phyloP scores from a whole-genome alignment of 345 rosid species.

The Syzygium oleosum region DNA sequence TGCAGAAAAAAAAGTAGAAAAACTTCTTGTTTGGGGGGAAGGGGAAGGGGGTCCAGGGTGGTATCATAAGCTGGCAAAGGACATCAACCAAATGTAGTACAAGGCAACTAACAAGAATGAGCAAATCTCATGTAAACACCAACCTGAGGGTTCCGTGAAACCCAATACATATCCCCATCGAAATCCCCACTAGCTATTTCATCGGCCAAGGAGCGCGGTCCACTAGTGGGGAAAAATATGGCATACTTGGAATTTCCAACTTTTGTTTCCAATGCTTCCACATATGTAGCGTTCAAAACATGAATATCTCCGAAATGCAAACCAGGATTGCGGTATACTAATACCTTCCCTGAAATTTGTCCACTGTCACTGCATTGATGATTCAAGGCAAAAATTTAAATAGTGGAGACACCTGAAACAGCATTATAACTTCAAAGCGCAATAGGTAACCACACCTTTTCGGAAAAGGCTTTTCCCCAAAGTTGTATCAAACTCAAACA shows the following conservation, averaged over 20 bases:
- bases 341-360: conserved; percentile 63
- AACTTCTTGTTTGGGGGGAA: background rate
- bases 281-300: conserved; percentile 48
- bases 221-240: conserved; percentile 57
- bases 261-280: conserved; percentile 34
- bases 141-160: conserved; percentile 73
- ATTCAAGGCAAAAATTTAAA: background rate
- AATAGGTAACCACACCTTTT: background rate
- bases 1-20: background rate
- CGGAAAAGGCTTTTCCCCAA: background rate
- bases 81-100: background rate
- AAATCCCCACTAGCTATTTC: conserved; percentile 79
- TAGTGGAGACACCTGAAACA: background rate
- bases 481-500: background rate
- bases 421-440: background rate
- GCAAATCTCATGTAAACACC: background rate
- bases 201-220: conserved; percentile 69
- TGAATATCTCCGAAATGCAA: conserved; percentile 84
- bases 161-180: conserved; percentile 72
- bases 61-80: background rate
- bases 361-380: conserved; percentile 43
- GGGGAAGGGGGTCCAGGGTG: background rate
- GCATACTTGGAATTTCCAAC: conserved; percentile 74
- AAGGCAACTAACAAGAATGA: background rate
- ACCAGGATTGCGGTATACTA: conserved; percentile 83